A percentile compares a stretch with the other conserved stretches of the same genome.
Conservation (phyloP, 2,329 filamentous ascomycete genomes). For the Scopulariopsis brevicaulis region DNA sequence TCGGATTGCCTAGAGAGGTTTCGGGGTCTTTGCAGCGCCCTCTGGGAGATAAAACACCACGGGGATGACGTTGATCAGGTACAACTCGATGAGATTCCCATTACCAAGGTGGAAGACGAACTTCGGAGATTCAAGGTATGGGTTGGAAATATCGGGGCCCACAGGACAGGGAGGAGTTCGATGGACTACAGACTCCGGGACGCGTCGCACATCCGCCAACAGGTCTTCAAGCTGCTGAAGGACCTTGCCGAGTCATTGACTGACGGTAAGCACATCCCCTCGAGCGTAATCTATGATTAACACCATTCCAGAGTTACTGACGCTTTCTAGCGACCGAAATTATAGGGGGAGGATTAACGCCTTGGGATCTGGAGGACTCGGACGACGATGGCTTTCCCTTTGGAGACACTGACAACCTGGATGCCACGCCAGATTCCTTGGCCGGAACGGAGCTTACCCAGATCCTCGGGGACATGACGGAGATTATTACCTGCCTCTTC, state of each 20-base stretch:
- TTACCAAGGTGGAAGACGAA: slow-evolving; percentile 1
- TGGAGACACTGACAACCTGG: neutral
- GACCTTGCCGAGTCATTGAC: slow-evolving; percentile 8
- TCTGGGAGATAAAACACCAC: neutral
- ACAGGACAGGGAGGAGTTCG: slow-evolving; percentile 7
- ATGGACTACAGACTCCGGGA: slow-evolving; percentile 11
- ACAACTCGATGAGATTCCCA: rapidly evolving
- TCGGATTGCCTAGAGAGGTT: neutral
- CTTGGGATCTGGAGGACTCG: neutral
- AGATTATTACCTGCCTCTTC: slow-evolving; percentile 19
- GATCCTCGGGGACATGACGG: slow-evolving; percentile 10
- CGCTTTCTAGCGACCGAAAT: neutral
- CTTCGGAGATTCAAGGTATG: slow-evolving; percentile 12
- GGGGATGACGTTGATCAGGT: neutral
- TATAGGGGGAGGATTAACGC: neutral
- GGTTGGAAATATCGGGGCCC: slow-evolving; percentile 9
- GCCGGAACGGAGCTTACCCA: slow-evolving; percentile 9
- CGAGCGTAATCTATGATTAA: no score
- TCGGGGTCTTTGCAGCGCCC: neutral
- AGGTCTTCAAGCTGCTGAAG: slow-evolving; percentile 12
- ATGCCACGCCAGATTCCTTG: neutral
- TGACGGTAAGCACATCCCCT: neutral
- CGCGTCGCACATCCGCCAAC: slow-evolving; percentile 8
- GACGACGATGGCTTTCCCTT: neutral
- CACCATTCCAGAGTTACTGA: slow-evolving; percentile 2